phyloP scores from a whole-genome alignment of 2,329 filamentous ascomycete genomes.

The Leptosphaerulina australis region DNA sequence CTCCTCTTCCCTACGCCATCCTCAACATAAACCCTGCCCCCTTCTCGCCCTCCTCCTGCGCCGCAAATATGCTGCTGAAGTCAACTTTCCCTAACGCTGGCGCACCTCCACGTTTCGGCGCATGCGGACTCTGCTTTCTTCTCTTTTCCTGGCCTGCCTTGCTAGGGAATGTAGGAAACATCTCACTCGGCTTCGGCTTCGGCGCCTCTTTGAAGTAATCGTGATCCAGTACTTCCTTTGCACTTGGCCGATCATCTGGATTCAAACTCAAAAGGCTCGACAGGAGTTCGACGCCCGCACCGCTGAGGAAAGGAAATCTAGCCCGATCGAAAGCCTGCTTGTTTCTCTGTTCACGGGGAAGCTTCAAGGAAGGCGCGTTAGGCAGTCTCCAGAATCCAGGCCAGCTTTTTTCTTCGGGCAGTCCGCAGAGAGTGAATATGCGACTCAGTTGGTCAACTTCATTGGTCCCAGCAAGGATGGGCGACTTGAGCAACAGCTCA shows the following conservation, averaged over 20 bases:
- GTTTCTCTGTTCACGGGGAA: constrained; percentile 54
- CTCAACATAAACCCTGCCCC: constrained; percentile 55
- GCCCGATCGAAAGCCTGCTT: constrained; percentile 67
- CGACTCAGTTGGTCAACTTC: constrained; percentile 83
- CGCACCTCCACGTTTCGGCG: constrained; percentile 76
- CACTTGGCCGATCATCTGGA: constrained; percentile 72
- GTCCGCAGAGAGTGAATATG: constrained; percentile 88
- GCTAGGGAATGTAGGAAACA: constrained; percentile 97
- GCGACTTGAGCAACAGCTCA: constrained; percentile 82
- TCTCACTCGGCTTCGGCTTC: constrained; percentile 82
- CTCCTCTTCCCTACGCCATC: no score
- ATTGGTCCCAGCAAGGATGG: constrained; percentile 84
- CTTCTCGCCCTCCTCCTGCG: constrained; percentile 54
- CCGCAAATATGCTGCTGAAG: constrained; percentile 58
- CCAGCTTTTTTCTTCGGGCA: constrained; percentile 83
- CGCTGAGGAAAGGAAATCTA: constrained; percentile 80
- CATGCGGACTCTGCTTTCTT: constrained; percentile 76
- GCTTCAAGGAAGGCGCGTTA: constrained; percentile 78
- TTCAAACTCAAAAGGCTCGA: constrained; percentile 74
- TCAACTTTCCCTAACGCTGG: constrained; percentile 53
- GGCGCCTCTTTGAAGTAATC: constrained; percentile 89
- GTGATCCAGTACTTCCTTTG: constrained; percentile 76
- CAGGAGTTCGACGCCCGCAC: constrained; percentile 73
- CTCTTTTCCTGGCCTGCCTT: constrained; percentile 91
- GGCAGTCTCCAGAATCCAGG: constrained; percentile 85